Evolutionary conservation across 768 basidiomycete genomes (phyloP).

Genomic region (Xerocomus brunneocitrinus): DNA sequence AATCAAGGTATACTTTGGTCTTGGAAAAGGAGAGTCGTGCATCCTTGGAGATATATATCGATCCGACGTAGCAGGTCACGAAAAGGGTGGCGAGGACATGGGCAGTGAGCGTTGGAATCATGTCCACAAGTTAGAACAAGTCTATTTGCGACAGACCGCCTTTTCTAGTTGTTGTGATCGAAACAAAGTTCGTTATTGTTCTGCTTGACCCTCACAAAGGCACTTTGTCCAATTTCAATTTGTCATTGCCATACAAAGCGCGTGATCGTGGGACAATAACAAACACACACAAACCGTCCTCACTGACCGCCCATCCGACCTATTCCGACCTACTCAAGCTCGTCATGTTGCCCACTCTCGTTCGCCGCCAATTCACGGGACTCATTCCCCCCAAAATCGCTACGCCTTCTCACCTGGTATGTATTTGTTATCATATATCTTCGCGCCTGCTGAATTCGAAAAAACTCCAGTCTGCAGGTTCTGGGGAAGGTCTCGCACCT

Average conservation of each 20-base stretch:
- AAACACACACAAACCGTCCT: constrained; percentile 16
- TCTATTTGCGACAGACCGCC: constrained; percentile 4
- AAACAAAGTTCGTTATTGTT: constrained; percentile 12
- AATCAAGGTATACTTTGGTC: constrained; percentile 22
- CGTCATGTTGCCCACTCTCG: constrained; percentile 77
- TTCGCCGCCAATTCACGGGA: constrained; percentile 78
- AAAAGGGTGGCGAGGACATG: constrained; percentile 57
- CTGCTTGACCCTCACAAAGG: not conserved
- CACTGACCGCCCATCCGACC: constrained; percentile 13
- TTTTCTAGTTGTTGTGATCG: constrained; percentile 8
- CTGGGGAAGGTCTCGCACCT: constrained; percentile 73
- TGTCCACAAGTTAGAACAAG: constrained; percentile 9
- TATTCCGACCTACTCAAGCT: constrained; percentile 19
- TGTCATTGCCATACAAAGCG: no score
- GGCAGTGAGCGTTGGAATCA: constrained; percentile 34
- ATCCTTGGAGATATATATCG: constrained; percentile 70
- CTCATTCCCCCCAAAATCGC: constrained; percentile 95
- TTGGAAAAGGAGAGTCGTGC: constrained; percentile 51
- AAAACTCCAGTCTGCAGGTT: constrained; percentile 62
- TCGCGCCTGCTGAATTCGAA: constrained; percentile 3
- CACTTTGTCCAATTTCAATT: no score
- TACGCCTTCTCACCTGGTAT: constrained; percentile 81
- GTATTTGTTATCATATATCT: not conserved
- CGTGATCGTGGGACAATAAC: constrained; percentile 16
- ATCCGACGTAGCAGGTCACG: constrained; percentile 71